Base-by-base conservation (phyloP, 768 basidiomycete genomes). In the Kwoniella europaea region DNA sequence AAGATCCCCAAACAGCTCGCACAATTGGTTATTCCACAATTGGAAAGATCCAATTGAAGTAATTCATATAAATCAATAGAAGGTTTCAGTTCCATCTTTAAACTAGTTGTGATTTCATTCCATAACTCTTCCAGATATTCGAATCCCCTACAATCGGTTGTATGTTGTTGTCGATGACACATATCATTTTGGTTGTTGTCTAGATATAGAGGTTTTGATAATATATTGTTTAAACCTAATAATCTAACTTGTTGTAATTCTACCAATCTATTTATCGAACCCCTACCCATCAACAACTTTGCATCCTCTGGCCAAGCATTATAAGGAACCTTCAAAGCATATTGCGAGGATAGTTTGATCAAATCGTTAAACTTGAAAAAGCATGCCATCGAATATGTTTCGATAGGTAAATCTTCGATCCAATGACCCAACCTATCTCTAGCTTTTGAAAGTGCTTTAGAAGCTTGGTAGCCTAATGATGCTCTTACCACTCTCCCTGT, bases 321-420 rank as follows among this genome's bases (percentile, higher is more conserved):
- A 10, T 46, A 53, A 0, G 71, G 72, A 9, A 75, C 50, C n/a
- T 58, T 55, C 22, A 78, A 22, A 55, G 74, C 74, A 9, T 44
- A 15, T 29, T 20, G 27, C n/a, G 72, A 72, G n/a, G 80, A 71
- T 12, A 81, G 24, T 46, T 60, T 69, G 7, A 76, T 75, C 5
- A 77, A 52, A 69, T 81, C 80, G 27, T 67, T 59, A 56, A 81
- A 81, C 52, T 74, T 77, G 69, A 79, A 81, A 62, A 73, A 81
- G 29, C 62, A 66, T 35, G 74, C 73, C 63, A 76, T 62, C 24
- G 80, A 74, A 54, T 79, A 81, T 0, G 72, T 70, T 16, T 76
- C 73, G 2, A 79, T 22, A 4, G 78, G 75, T 2, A 58, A 20
- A 10, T 57, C 42, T 4, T 27, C 24, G 15, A 76, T 61, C 54